These are phyloP conservation scores for Flaveria floridana DNA, from an alignment of 140 eudicot genomes.

Conservation along the genomic window DNA sequence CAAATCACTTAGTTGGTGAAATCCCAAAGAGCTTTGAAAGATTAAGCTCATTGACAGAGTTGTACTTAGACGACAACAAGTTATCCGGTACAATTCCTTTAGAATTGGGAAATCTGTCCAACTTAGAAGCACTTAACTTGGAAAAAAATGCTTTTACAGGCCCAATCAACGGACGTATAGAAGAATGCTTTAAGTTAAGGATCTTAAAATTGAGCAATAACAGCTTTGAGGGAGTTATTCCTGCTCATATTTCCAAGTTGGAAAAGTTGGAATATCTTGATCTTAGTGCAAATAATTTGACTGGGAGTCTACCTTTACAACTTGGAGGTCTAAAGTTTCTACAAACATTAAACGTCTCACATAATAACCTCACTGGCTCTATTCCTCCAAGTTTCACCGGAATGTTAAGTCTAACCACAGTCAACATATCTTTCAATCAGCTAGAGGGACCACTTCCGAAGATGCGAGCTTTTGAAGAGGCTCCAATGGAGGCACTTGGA, in stretches of 20 bases:
- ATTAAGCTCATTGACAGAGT: conserved; percentile 24
- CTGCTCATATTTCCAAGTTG: not conserved
- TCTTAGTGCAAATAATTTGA: not conserved
- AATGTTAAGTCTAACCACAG: not conserved
- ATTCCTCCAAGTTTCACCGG: conserved; percentile 1
- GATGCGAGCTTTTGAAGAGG: conserved; percentile 33
- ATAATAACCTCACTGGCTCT: not conserved
- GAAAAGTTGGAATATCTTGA: not conserved
- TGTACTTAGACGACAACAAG: conserved; percentile 34
- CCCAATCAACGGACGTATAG: conserved; percentile 30
- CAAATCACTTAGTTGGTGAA: conserved; percentile 31
- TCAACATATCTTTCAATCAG: conserved; percentile 35
- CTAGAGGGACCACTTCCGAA: conserved; percentile 46
- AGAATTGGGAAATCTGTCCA: conserved; percentile 33
- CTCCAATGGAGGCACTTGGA: conserved; percentile 28
- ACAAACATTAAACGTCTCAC: conserved; percentile 11
- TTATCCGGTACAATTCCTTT: conserved; percentile 35
- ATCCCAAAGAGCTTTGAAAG: conserved; percentile 40
- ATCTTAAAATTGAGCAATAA: not conserved
- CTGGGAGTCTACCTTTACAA: conserved; percentile 8
- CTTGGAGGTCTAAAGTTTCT: conserved; percentile 32
- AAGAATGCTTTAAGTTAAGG: conserved; percentile 10
- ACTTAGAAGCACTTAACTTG: conserved; percentile 29
- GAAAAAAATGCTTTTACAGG: conserved; percentile 42
- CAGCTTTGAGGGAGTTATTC: not conserved